A percentile compares a stretch with the other conserved stretches of the same genome.
Conservation (phyloP, 2,329 filamentous ascomycete species). For the Neofusicoccum kwambonambiense region DNA sequence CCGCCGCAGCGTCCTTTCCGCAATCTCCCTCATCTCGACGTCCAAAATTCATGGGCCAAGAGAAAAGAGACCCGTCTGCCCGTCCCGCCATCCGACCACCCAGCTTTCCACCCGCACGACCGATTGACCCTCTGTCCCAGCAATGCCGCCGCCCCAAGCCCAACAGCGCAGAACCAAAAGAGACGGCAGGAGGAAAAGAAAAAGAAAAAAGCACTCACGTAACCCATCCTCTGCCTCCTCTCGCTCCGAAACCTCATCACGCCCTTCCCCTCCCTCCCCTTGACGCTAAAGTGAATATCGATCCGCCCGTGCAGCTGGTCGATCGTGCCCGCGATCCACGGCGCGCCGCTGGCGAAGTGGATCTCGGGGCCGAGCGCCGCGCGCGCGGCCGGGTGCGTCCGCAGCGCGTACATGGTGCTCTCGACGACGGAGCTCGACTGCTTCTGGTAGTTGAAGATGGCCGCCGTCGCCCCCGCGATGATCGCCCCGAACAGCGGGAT, state of each 20-base stretch:
- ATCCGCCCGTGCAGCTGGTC: conserved; percentile 92
- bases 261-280: conserved; percentile 69
- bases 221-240: conserved; percentile 63
- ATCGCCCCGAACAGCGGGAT: conserved; percentile 77
- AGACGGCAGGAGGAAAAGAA: background rate
- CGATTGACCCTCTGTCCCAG: background rate
- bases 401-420: conserved; percentile 86
- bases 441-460: conserved; percentile 99
- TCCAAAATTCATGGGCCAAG: background rate
- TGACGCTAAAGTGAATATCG: conserved; percentile 82
- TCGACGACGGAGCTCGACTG: conserved; percentile 77
- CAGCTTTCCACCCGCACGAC: background rate
- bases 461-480: conserved; percentile 69
- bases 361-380: conserved; percentile 73
- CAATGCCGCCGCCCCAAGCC: background rate
- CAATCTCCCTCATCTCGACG: background rate
- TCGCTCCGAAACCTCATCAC: conserved; percentile 79
- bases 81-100: background rate
- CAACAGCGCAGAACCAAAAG: background rate
- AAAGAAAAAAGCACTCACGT: conserved; percentile 42
- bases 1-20: background rate
- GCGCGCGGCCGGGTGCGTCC: conserved; percentile 73
- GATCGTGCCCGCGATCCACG: conserved; percentile 64
- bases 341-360: conserved; percentile 49
- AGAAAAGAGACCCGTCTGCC: background rate